Base-by-base conservation (phyloP, 371 early-diverging fungal genomes). In the Choanephora cucurbitarum region DNA sequence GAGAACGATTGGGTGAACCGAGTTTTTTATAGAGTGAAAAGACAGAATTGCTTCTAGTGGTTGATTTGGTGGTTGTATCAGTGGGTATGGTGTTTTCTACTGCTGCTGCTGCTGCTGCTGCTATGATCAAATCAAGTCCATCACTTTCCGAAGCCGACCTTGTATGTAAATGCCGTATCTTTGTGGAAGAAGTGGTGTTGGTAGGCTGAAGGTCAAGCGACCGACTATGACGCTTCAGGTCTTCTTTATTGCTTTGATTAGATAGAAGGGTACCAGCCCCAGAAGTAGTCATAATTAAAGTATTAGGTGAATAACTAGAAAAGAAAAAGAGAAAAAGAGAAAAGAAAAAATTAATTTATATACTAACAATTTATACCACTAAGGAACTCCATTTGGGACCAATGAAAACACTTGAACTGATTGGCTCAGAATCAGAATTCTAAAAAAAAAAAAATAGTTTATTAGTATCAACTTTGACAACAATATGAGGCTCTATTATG, bases 1-100 rank as follows among this genome's bases (percentile, higher is more conserved):
- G 51, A 23, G 46, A 37, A 51, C 52, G 52, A 52, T 52, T 34
- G 9, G 59, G 62, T 19, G 62, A 52, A 14, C 59, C 50, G 17
- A 58, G 24, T 24, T 57, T 63, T 44, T 58, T 63, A 18, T 63
- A 58, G 18, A 58, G 50, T 40, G 64, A 63, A 58, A 63, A 63
- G 2, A 57, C 46, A 23, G 57, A 57, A 14, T 32, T 48, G 7
- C 23, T 43, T 3, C 14, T 18, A 7, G 28, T 28, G 28, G 28
- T 28, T 28, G 28, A 5, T 7, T 28, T 28, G 28, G 28, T 28
- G 28, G 28, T 28, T 28, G 28, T 7, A 44, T 8, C 19, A 32
- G 31, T 0, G 19, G 43, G 13, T n/a, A 15, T n/a, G 52, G 13
- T 31, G 41, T 52, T 0, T 24, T 44, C 28, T 45, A 24, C 45